These are phyloP conservation scores for Kluyveromyces sp. DNA, from an alignment of 1,139 yeast genomes.

Conservation along the genomic window DNA sequence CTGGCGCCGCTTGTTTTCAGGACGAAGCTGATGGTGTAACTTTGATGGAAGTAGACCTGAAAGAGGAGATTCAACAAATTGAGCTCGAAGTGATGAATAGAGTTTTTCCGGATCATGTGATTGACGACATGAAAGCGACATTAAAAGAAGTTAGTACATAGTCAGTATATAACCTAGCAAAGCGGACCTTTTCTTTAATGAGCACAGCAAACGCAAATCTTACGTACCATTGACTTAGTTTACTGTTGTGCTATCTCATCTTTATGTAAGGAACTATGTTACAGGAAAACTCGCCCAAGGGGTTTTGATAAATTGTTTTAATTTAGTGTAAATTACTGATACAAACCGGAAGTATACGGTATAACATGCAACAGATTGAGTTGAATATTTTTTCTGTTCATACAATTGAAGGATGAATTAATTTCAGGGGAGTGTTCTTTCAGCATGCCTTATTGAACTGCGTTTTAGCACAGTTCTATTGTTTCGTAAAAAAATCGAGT, in stretches of 20 bases:
- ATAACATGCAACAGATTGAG: background rate
- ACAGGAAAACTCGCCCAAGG: background rate
- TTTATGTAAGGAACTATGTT: background rate
- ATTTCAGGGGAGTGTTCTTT: background rate
- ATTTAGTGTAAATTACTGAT: background rate
- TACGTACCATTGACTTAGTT: background rate
- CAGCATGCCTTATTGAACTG: background rate
- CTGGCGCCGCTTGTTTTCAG: background rate
- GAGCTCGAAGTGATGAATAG: constrained; percentile 2
- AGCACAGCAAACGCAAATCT: background rate
- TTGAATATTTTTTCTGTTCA: background rate
- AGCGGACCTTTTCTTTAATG: background rate
- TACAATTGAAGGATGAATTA: background rate
- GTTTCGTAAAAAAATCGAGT: background rate
- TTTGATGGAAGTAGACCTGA: background rate
- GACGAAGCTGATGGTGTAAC: background rate
- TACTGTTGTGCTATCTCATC: background rate
- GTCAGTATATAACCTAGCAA: background rate
- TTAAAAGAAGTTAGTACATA: background rate
- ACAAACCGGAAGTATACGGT: background rate
- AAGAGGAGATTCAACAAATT: background rate
- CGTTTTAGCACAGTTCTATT: background rate
- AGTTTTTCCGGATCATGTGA: constrained; percentile 1
- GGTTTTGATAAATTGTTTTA: background rate
- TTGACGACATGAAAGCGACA: background rate